Base-by-base conservation (phyloP, 2,329 filamentous ascomycete species). In the Biscogniauxia sp. region DNA sequence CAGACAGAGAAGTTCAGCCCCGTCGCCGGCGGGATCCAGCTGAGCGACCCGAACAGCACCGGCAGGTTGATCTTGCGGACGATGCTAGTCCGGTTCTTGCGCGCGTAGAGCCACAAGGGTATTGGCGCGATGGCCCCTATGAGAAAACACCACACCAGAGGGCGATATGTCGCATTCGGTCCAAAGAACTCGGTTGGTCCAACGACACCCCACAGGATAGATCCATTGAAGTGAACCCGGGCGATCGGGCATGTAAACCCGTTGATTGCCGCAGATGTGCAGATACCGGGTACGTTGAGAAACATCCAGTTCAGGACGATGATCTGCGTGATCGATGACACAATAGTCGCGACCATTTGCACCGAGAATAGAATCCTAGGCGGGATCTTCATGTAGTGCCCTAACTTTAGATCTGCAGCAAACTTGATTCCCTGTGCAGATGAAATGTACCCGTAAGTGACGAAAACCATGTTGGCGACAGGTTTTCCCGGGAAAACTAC, bases 261-360 rank as follows among this genome's bases (percentile, higher is more conserved):
- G 69, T 93, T 93, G 72, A 93, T 84, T n/a, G 92, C 92, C 54
- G 89, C 76, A 0, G 89, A 79, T 0, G 91, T 94, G 77, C 92
- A 96, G 56, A 96, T 87, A 1, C 87, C 86, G 0, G 85, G 85
- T 51, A 96, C 89, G 71, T 92, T 87, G 64, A 77, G 78, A 67
- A 96, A 92, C 89, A 95, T 95, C 92, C 92, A 96, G 76, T 96
- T 96, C 41, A 96, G 83, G 1, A 95, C 90, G 45, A 84, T 84
- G 63, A 96, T 93, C 73, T 96, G 92, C 0, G 91, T 93, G 49
- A 95, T 70, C 11, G 88, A 92, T 0, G 90, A 92, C 54, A 94
- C 83, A 56, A 92, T 76, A 0, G 90, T 93, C 20, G 90, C 90
- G 8, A 86, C 84, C 73, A 93, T 87, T 71, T 93, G 91, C 8